Conservation (phyloP, 83 land plant species). For the Isoetes engelmannii region DNA sequence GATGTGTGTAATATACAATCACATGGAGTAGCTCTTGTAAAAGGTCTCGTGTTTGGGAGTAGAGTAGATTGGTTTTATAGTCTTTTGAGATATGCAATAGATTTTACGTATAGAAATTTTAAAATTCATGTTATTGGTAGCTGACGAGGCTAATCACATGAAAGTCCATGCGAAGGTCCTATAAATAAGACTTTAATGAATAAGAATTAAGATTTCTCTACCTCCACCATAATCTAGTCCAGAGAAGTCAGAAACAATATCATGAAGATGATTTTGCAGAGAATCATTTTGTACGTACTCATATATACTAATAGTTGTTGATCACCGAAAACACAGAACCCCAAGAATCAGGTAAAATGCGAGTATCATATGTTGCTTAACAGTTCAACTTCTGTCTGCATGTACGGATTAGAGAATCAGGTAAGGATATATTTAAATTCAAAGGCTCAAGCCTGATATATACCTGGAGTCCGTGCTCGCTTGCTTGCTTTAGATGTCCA, state of each 20-base stretch:
- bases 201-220: slow-evolving; percentile 7
- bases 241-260: slow-evolving; percentile 18
- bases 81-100: too few relatives aligned
- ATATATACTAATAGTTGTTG: slow-evolving; percentile 55
- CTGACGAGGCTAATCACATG: too few relatives aligned
- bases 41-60: too few relatives aligned
- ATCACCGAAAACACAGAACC: slow-evolving; percentile 31
- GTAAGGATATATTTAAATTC: too few relatives aligned
- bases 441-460: too few relatives aligned
- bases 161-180: slow-evolving; percentile 55
- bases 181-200: slow-evolving; percentile 14
- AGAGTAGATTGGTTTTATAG: too few relatives aligned
- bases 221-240: background rate
- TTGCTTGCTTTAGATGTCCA: slow-evolving; percentile 30
- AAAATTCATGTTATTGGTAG: too few relatives aligned
- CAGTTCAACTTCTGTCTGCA: slow-evolving; percentile 59
- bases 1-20: too few relatives aligned
- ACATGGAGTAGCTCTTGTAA: too few relatives aligned
- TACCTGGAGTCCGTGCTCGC: slow-evolving; percentile 57
- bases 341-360: slow-evolving; percentile 49
- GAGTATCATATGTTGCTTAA: slow-evolving; percentile 53
- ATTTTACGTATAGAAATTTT: too few relatives aligned
- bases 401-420: too few relatives aligned
- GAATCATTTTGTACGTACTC: slow-evolving; percentile 73
- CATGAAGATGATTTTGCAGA: slow-evolving; percentile 63